Conservation (phyloP, 2,329 filamentous ascomycete species). For the Aspergillus caelatus region DNA sequence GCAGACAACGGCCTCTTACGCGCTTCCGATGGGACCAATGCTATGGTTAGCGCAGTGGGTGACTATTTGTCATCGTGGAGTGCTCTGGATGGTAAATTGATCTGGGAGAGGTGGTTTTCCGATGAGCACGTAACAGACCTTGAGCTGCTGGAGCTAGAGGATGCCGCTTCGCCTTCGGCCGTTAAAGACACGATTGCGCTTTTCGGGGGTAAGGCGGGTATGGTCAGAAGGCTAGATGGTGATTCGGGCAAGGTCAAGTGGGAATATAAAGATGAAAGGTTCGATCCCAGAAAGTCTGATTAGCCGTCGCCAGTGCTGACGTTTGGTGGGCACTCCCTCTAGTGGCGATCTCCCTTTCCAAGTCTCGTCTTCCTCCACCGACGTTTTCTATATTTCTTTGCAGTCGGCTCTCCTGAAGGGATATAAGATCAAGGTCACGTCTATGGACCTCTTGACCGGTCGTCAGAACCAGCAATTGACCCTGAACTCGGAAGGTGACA, state of each 20-base stretch:
- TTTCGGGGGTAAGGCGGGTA: conserved; percentile 57
- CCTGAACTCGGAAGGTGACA: conserved; percentile 73
- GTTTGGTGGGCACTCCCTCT: conserved; percentile 17
- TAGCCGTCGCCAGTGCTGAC: conserved; percentile 14
- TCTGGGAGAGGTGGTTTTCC: conserved; percentile 69
- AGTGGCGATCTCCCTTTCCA: conserved; percentile 75
- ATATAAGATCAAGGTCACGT: conserved; percentile 75
- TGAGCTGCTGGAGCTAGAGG: conserved; percentile 74
- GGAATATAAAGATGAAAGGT: conserved; percentile 71
- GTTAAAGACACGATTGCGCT: conserved; percentile 69
- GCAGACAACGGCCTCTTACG: conserved; percentile 55
- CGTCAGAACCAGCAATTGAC: conserved; percentile 70
- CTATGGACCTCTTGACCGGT: conserved; percentile 73
- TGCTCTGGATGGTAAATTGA: conserved; percentile 74
- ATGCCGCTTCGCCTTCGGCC: conserved; percentile 50
- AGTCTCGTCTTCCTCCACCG: conserved; percentile 68
- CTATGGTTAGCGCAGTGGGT: conserved; percentile 73
- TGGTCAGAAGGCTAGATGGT: conserved; percentile 72
- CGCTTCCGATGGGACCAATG: conserved; percentile 77
- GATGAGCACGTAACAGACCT: conserved; percentile 53
- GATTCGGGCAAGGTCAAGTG: conserved; percentile 73
- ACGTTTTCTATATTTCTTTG: conserved; percentile 75
- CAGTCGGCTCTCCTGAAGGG: conserved; percentile 67
- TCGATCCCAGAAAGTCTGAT: conserved; percentile 6
- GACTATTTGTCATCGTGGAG: conserved; percentile 78